A percentile compares a stretch with the other conserved stretches of the same genome.
These are phyloP conservation scores for Claviceps capensis DNA, from an alignment of 2,329 filamentous ascomycete species.

Conservation along the genomic window DNA sequence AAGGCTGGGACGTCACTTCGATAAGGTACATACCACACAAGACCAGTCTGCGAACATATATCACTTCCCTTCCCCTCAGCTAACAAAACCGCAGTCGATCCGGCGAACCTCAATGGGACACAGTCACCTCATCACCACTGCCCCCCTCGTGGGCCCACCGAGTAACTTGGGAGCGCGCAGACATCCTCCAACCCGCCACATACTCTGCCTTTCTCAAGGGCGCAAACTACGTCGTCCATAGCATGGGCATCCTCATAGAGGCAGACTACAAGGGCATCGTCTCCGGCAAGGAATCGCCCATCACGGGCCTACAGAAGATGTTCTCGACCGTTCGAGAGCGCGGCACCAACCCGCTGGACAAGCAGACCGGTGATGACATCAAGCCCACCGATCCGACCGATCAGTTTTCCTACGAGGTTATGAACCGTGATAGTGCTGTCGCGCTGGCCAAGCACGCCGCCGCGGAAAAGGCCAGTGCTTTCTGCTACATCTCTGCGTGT, in stretches of 20 bases:
- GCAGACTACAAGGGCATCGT: constrained; percentile 94
- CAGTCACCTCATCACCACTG: constrained; percentile 54
- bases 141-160: constrained; percentile 70
- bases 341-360: constrained; percentile 56
- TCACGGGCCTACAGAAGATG: constrained; percentile 63
- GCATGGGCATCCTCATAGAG: constrained; percentile 90
- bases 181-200: constrained; percentile 70
- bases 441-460: constrained; percentile 66
- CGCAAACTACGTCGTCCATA: constrained; percentile 81
- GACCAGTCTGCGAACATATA: neutral
- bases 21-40: constrained; percentile 49
- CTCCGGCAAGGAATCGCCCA: constrained; percentile 68
- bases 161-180: constrained; percentile 77
- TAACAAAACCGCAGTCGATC: constrained; percentile 52
- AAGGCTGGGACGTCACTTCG: constrained; percentile 86
- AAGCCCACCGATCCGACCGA: constrained; percentile 52
- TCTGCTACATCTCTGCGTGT: constrained; percentile 81
- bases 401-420: constrained; percentile 87
- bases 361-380: constrained; percentile 44
- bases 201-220: constrained; percentile 65
- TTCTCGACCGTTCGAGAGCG: constrained; percentile 55
- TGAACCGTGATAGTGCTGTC: constrained; percentile 88
- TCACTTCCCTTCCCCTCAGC: neutral
- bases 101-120: constrained; percentile 74
- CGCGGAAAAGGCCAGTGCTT: constrained; percentile 49